phyloP scores from a whole-genome alignment of 1,284 basidiomycete genomes.

The Phaffia rhodozyma region DNA sequence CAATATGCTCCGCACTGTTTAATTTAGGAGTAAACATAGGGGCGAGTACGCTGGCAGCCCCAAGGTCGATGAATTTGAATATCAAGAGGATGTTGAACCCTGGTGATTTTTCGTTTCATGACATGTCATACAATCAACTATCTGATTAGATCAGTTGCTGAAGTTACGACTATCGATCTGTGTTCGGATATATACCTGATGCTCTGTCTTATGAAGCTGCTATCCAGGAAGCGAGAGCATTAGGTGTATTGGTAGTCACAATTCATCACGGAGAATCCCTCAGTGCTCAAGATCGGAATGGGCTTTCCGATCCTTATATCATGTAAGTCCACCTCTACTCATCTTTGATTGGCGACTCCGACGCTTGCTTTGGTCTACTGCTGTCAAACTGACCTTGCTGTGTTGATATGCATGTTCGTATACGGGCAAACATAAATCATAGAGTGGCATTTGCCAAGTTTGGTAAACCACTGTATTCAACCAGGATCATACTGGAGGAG shows the following conservation, averaged over 20 bases:
- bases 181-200: too few relatives aligned
- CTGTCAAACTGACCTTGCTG: background rate
- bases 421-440: too few relatives aligned
- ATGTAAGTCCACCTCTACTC: too few relatives aligned
- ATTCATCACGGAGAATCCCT: slow-evolving; percentile 53
- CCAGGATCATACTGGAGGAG: slow-evolving; percentile 48
- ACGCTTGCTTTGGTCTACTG: background rate
- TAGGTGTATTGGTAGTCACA: slow-evolving; percentile 56
- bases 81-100: slow-evolving; percentile 40
- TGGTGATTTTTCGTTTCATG: too few relatives aligned
- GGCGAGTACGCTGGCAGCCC: slow-evolving; percentile 44
- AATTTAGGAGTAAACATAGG: slow-evolving; percentile 62
- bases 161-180: too few relatives aligned
- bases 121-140: too few relatives aligned
- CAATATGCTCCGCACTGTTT: slow-evolving; percentile 60
- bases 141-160: too few relatives aligned
- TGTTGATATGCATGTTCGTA: too few relatives aligned
- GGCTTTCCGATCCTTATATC: slow-evolving; percentile 22
- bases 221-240: slow-evolving; percentile 31
- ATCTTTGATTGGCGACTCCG: too few relatives aligned
- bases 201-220: too few relatives aligned
- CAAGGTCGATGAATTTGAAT: slow-evolving; percentile 61
- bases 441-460: slow-evolving; percentile 23
- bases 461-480: slow-evolving; percentile 51
- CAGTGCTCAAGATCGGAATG: slow-evolving; percentile 50